Conservation (phyloP, 305 asterid genomes). For the Rubia balearica region DNA sequence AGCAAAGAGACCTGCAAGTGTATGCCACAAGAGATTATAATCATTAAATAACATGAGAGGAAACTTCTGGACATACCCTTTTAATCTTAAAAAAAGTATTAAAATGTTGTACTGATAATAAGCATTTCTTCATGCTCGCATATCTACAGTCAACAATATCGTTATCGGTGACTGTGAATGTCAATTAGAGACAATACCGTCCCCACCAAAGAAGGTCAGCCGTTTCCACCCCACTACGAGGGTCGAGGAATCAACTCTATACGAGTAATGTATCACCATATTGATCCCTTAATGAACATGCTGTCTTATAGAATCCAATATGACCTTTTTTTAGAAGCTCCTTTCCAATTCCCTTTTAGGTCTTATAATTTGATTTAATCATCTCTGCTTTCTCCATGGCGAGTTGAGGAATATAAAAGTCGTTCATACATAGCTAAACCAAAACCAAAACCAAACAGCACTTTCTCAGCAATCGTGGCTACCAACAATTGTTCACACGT, state of each 20-base stretch:
- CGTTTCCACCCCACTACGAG: background rate
- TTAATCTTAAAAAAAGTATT: background rate
- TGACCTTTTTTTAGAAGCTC: background rate
- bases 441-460: background rate
- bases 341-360: background rate
- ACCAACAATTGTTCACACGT: background rate
- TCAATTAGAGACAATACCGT: background rate
- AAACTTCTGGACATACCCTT: background rate
- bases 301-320: background rate
- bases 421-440: background rate
- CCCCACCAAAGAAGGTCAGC: background rate
- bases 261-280: background rate
- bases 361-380: background rate
- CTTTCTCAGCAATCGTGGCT: background rate
- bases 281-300: background rate
- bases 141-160: background rate
- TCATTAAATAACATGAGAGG: background rate
- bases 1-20: conserved; percentile 59
- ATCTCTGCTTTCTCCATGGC: background rate
- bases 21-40: background rate
- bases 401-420: background rate
- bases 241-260: background rate
- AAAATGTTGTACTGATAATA: background rate
- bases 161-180: background rate
- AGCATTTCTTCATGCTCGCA: background rate